Evolutionary conservation across 768 basidiomycete genomes (phyloP).

Genomic region (Boletus sp.): DNA sequence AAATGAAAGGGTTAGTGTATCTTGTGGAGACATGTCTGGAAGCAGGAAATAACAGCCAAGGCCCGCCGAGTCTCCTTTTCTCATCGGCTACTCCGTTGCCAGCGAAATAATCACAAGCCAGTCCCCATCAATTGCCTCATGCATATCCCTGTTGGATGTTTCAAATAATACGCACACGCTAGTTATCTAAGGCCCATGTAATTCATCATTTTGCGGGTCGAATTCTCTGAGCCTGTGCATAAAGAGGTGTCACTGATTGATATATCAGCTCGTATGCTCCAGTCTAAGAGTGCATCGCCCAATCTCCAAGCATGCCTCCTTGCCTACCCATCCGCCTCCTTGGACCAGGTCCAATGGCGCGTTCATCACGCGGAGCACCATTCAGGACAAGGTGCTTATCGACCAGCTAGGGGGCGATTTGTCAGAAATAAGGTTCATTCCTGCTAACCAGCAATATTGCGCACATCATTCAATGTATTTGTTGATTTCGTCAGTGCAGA

Average conservation of each 20-base stretch:
- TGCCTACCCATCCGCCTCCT: constrained; percentile 52
- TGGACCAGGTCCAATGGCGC: constrained; percentile 39
- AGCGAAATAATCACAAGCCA: background rate
- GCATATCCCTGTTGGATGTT: background rate
- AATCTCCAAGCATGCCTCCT: constrained; percentile 50
- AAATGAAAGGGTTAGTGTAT: background rate
- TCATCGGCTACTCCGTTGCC: background rate
- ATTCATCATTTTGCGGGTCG: background rate
- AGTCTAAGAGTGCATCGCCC: constrained; percentile 48
- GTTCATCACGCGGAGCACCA: constrained; percentile 54
- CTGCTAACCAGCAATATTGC: constrained; percentile 29
- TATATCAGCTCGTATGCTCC: background rate
- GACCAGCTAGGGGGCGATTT: constrained; percentile 49
- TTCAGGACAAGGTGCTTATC: constrained; percentile 72
- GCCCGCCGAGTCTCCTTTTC: background rate
- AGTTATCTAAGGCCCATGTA: background rate
- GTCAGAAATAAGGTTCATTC: constrained; percentile 2
- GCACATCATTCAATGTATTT: constrained; percentile 83
- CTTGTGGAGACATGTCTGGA: background rate
- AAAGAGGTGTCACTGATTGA: background rate
- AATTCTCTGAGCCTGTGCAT: background rate
- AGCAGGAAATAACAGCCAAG: background rate
- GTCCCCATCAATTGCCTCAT: background rate
- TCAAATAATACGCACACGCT: background rate
- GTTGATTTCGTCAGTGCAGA: constrained; percentile 87